A percentile compares a stretch with the other conserved stretches of the same genome.
Evolutionary conservation across 106 monocot species (phyloP).

Genomic region (Platanthera zijinensis): DNA sequence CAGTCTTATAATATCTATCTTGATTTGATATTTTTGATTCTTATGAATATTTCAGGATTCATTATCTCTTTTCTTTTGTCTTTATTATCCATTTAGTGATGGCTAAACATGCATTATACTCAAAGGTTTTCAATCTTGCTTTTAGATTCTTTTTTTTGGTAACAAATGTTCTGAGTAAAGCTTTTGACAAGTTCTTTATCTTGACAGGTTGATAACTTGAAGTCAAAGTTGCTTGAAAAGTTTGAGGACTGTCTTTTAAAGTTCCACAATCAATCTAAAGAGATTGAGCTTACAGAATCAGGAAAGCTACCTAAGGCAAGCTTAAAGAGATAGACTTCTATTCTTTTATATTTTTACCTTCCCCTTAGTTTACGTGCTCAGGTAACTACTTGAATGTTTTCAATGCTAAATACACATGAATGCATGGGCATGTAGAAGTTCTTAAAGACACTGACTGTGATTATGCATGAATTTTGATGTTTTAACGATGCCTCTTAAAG

Average conservation of each 20-base stretch:
- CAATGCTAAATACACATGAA: background rate
- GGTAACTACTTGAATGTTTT: background rate
- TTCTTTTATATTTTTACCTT: background rate
- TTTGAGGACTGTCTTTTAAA: conserved; percentile 59
- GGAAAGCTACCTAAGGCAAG: conserved; percentile 5
- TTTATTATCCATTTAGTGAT: background rate
- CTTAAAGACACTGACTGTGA: background rate
- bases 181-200: conserved; percentile 4
- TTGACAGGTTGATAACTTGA: conserved; percentile 58
- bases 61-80: background rate
- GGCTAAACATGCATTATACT: background rate
- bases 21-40: background rate
- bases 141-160: background rate
- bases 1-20: background rate
- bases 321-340: conserved; percentile 8
- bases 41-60: background rate
- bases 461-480: background rate
- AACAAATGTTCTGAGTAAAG: background rate
- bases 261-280: conserved; percentile 37
- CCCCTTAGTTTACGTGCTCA: background rate
- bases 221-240: conserved; percentile 58
- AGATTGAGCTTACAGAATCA: conserved; percentile 11
- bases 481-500: background rate
- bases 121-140: background rate
- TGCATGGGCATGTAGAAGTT: background rate